Evolutionary conservation across 495 filamentous ascomycete genomes (phyloP).

Genomic region (Articulospora tetracladia): DNA sequence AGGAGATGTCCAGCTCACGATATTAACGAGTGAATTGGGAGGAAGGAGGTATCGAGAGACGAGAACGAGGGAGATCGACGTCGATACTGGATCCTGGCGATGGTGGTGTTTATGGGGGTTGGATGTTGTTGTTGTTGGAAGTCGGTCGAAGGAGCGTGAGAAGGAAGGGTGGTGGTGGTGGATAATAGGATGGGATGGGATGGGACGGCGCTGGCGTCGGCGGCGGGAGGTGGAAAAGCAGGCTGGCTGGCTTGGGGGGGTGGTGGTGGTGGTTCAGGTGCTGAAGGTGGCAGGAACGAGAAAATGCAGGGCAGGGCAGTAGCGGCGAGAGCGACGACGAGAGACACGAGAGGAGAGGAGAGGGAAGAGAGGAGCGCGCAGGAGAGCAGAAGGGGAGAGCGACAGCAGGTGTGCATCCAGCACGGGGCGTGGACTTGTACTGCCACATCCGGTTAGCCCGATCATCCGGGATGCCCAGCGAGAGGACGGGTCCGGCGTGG

Average conservation of each 20-base stretch:
- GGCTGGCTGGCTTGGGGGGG: neutral
- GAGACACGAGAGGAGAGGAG: too few species aligned
- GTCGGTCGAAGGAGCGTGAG: neutral
- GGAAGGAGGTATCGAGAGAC: conserved; percentile 9
- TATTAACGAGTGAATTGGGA: conserved; percentile 26
- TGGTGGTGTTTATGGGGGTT: neutral
- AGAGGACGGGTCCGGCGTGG: too few species aligned
- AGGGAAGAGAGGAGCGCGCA: too few species aligned
- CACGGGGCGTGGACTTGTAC: too few species aligned
- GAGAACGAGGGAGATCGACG: conserved; percentile 3
- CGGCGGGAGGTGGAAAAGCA: conserved; percentile 16
- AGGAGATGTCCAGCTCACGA: conserved; percentile 25
- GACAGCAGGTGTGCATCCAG: too few species aligned
- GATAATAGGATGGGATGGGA: conserved; percentile 11
- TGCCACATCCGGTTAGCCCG: too few species aligned
- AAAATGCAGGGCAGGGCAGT: conserved; percentile 7
- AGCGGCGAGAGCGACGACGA: too few species aligned
- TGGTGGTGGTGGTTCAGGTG: neutral
- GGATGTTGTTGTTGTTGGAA: neutral
- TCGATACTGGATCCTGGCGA: neutral
- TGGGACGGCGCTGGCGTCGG: conserved; percentile 9
- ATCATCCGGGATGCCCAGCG: too few species aligned
- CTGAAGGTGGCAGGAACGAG: conserved; percentile 11
- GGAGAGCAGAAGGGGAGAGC: too few species aligned
- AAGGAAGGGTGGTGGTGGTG: neutral